Evolutionary conservation across 2,329 filamentous ascomycete genomes (phyloP).

Genomic region (Mycosphaerella sp.): DNA sequence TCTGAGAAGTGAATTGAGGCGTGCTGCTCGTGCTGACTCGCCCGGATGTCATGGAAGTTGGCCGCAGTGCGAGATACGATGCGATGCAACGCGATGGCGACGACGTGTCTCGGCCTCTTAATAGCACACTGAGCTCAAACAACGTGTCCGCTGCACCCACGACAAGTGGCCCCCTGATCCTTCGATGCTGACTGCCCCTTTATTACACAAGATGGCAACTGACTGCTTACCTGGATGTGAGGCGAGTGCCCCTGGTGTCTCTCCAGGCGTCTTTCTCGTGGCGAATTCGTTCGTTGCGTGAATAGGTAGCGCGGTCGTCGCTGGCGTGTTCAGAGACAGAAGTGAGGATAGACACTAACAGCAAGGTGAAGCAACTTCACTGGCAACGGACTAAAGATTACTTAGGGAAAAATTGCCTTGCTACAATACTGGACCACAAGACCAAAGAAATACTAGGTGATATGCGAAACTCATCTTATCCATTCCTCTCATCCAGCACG

Average conservation of each 20-base stretch:
- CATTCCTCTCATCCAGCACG: not conserved
- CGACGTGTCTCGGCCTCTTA: not conserved
- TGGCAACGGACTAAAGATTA: too few species aligned
- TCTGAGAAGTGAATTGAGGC: too few species aligned
- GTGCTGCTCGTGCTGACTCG: too few species aligned
- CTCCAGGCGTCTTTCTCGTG: not conserved
- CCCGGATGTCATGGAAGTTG: not conserved
- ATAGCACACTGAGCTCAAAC: not conserved
- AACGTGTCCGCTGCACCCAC: slow-evolving; percentile 2
- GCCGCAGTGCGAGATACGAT: not conserved
- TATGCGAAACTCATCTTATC: too few species aligned
- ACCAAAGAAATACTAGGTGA: not conserved
- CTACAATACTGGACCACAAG: not conserved
- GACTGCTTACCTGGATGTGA: not conserved
- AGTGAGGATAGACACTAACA: too few species aligned
- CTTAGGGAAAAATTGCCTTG: not conserved
- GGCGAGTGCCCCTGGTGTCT: not conserved
- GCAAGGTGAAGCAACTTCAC: too few species aligned
- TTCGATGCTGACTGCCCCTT: not conserved
- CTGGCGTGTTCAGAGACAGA: not conserved
- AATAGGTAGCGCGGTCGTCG: not conserved
- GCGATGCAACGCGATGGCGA: not conserved
- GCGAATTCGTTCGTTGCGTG: not conserved
- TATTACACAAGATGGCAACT: not conserved
- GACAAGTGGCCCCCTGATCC: not conserved